Evolutionary conservation across 768 basidiomycete genomes (phyloP).

Genomic region (Collybia nuda): DNA sequence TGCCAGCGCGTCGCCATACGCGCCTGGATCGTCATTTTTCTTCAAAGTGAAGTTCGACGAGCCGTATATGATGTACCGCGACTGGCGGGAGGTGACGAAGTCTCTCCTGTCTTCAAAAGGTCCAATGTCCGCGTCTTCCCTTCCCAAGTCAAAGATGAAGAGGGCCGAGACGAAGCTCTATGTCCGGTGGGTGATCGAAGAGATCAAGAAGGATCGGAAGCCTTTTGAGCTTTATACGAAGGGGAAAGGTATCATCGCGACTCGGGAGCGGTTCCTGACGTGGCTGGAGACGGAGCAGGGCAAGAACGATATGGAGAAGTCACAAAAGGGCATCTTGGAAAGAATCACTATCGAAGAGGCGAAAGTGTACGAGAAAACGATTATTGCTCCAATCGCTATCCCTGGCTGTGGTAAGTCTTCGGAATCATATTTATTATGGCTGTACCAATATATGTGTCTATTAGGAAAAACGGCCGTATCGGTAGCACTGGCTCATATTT

Average conservation of each 20-base stretch:
- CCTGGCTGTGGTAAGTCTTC: slow-evolving; percentile 85
- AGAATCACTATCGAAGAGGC: slow-evolving; percentile 22
- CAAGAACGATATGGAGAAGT: slow-evolving; percentile 25
- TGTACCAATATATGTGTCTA: slow-evolving; percentile 11
- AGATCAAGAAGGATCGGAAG: slow-evolving; percentile 61
- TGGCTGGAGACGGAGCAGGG: slow-evolving; percentile 61
- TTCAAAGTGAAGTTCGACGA: slow-evolving; percentile 99
- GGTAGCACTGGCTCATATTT: slow-evolving; percentile 76
- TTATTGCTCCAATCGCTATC: slow-evolving; percentile 86
- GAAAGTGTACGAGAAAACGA: slow-evolving; percentile 59
- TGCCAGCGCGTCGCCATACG: slow-evolving; percentile 58
- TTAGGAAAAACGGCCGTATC: slow-evolving; percentile 87
- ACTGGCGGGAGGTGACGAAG: slow-evolving; percentile 95
- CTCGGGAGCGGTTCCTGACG: slow-evolving; percentile 73
- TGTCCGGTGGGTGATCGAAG: slow-evolving; percentile 77
- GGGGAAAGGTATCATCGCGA: slow-evolving; percentile 84
- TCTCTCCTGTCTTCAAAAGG: slow-evolving; percentile 46
- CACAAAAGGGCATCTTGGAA: slow-evolving; percentile 30
- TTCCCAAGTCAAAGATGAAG: slow-evolving; percentile 69
- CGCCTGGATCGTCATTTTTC: slow-evolving; percentile 85
- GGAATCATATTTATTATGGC: not conserved
- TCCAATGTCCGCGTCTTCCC: slow-evolving; percentile 26
- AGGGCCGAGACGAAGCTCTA: slow-evolving; percentile 80
- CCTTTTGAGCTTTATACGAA: slow-evolving; percentile 65
- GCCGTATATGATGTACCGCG: slow-evolving; percentile 97